Evolutionary conservation across 345 rosid species (phyloP).

Genomic region (Syzygium grande): DNA sequence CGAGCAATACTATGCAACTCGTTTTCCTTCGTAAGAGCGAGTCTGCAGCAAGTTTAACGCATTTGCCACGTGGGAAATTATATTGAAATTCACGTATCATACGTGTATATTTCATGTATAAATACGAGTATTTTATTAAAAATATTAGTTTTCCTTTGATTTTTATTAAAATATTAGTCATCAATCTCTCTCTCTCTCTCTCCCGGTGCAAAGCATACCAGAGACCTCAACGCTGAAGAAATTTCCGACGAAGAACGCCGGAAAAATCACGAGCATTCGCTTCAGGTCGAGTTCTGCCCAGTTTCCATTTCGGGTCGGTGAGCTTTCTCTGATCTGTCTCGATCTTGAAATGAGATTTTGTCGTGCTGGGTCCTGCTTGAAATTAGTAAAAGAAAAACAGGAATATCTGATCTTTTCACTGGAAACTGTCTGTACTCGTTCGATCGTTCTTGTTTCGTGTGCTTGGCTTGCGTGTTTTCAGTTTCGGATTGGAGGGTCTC

Average conservation of each 20-base stretch:
- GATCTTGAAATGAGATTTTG: background rate
- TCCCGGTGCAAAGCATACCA: background rate
- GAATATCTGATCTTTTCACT: background rate
- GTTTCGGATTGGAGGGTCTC: background rate
- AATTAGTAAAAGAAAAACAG: background rate
- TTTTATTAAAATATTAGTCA: background rate
- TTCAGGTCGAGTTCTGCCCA: background rate
- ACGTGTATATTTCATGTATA: background rate
- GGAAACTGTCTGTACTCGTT: background rate
- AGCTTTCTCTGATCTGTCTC: background rate
- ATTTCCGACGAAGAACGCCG: background rate
- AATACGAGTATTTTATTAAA: background rate
- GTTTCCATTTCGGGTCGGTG: background rate
- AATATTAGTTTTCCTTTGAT: background rate
- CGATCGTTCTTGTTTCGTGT: background rate
- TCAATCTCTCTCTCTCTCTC: background rate
- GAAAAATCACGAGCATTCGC: background rate
- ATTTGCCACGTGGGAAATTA: background rate
- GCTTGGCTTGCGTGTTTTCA: background rate
- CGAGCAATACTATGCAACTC: background rate
- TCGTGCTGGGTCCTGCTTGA: background rate
- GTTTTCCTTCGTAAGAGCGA: background rate
- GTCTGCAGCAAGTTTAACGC: too few species aligned
- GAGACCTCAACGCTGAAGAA: background rate
- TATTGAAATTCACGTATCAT: background rate